phyloP scores from a whole-genome alignment of 257 asterid genomes.

The Solanum medicagineum region DNA sequence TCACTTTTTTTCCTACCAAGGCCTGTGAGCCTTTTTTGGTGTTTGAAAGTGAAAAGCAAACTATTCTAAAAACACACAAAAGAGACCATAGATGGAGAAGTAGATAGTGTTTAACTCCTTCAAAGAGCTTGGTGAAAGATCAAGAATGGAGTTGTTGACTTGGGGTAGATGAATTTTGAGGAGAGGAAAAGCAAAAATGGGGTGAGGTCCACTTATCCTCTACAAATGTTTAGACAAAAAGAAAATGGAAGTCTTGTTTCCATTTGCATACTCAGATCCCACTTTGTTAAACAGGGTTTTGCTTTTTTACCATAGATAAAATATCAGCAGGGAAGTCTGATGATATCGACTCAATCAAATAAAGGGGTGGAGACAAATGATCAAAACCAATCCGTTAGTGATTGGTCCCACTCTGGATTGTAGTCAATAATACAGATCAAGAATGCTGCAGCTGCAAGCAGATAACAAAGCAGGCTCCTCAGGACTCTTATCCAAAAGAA shows the following conservation, averaged over 20 bases:
- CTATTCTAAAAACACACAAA: background rate
- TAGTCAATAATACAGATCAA: slow-evolving; percentile 11
- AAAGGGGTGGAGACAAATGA: slow-evolving; percentile 10
- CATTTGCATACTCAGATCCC: slow-evolving; percentile 21
- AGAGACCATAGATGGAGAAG: background rate
- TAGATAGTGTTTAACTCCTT: background rate
- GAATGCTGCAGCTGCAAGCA: slow-evolving; percentile 1
- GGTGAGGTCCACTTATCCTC: slow-evolving; percentile 14
- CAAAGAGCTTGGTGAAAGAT: background rate
- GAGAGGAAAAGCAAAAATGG: background rate
- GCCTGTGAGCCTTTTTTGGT: background rate
- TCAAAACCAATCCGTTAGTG: background rate
- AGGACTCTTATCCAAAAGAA: slow-evolving; percentile 9
- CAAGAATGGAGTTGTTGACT: background rate
- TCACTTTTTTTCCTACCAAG: background rate
- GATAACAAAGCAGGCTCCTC: slow-evolving; percentile 3
- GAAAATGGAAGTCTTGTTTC: slow-evolving; percentile 9
- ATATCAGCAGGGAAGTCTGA: background rate
- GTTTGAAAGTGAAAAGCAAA: background rate
- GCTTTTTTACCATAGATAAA: background rate
- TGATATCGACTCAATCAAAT: background rate
- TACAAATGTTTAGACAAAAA: slow-evolving; percentile 5
- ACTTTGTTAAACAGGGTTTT: background rate
- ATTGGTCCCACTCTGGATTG: slow-evolving; percentile 12
- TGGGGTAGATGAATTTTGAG: background rate